Evolutionary conservation across 164 flowering plant genomes (phyloP).

Genomic region (Vitis riparia): DNA sequence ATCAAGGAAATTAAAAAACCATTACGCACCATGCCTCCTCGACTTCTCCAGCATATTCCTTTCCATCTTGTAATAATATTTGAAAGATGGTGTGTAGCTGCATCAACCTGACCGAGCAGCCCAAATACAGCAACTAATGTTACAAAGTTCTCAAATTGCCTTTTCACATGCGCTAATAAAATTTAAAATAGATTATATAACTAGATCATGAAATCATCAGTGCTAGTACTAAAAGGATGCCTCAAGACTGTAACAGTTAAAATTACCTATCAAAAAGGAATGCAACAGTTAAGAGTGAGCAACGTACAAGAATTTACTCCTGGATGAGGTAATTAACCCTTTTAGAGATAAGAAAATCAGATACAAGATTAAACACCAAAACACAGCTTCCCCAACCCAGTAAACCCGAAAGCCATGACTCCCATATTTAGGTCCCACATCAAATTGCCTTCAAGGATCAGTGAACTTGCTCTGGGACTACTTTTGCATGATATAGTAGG

Average conservation of each 20-base stretch:
- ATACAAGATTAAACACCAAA: too few relatives aligned
- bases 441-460: too few relatives aligned
- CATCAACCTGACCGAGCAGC: conserved; percentile 46
- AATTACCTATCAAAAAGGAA: too few relatives aligned
- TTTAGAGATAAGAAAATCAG: too few relatives aligned
- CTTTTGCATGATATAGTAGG: too few relatives aligned
- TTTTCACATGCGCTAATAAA: not conserved
- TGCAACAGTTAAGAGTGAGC: not conserved
- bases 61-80: conserved; percentile 44
- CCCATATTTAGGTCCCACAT: too few relatives aligned
- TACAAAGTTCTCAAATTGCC: not conserved
- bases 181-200: not conserved
- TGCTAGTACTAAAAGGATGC: not conserved
- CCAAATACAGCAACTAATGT: conserved; percentile 2
- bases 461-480: too few relatives aligned
- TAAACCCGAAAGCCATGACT: too few relatives aligned
- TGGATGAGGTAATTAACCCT: too few relatives aligned
- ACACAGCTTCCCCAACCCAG: too few relatives aligned
- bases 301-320: too few relatives aligned
- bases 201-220: not conserved
- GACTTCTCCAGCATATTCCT: conserved; percentile 57
- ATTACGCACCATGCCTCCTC: conserved; percentile 62
- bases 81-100: conserved; percentile 45
- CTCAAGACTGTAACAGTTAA: not conserved
- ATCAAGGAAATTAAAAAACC: not conserved